Evolutionary conservation across 495 filamentous ascomycete genomes (phyloP).

Genomic region (Hypoxylon crocopeplum): DNA sequence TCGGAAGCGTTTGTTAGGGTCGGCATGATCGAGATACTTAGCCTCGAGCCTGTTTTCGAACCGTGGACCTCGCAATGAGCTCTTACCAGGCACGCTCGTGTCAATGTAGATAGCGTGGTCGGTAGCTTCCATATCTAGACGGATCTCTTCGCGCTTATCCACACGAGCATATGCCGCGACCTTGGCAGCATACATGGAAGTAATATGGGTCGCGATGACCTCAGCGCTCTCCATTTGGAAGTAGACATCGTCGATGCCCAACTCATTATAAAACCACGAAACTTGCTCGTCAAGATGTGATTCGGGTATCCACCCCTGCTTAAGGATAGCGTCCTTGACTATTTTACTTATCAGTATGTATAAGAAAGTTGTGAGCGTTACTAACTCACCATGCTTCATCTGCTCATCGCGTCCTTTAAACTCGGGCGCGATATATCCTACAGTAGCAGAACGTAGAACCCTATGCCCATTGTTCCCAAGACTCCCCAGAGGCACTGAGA

Average conservation of each 20-base stretch:
- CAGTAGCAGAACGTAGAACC: slow-evolving; percentile 85
- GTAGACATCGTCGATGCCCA: slow-evolving; percentile 99
- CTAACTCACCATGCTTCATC: slow-evolving; percentile 79
- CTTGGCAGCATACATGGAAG: slow-evolving; percentile 96
- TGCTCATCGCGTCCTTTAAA: slow-evolving; percentile 95
- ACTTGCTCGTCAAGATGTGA: slow-evolving; percentile 85
- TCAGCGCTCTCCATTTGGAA: slow-evolving; percentile 91
- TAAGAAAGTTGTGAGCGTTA: background rate
- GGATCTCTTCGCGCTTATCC: slow-evolving; percentile 92
- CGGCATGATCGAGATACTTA: slow-evolving; percentile 85
- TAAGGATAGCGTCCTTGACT: slow-evolving; percentile 53
- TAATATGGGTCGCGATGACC: slow-evolving; percentile 90
- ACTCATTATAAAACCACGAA: slow-evolving; percentile 94
- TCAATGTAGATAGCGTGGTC: slow-evolving; percentile 99
- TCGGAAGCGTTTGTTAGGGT: slow-evolving; percentile 73
- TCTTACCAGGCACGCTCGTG: slow-evolving; percentile 87
- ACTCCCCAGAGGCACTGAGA: slow-evolving; percentile 73
- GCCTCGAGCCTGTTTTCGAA: slow-evolving; percentile 94
- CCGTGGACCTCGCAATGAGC: slow-evolving; percentile 73
- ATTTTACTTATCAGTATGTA: slow-evolving; percentile 30
- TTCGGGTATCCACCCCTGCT: slow-evolving; percentile 78
- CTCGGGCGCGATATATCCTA: slow-evolving; percentile 92
- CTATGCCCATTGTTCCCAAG: slow-evolving; percentile 61
- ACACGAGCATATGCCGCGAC: slow-evolving; percentile 92
- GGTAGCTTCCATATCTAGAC: slow-evolving; percentile 89